These are phyloP conservation scores for Perilla frutescens DNA, from an alignment of 257 asterid genomes.

Conservation along the genomic window DNA sequence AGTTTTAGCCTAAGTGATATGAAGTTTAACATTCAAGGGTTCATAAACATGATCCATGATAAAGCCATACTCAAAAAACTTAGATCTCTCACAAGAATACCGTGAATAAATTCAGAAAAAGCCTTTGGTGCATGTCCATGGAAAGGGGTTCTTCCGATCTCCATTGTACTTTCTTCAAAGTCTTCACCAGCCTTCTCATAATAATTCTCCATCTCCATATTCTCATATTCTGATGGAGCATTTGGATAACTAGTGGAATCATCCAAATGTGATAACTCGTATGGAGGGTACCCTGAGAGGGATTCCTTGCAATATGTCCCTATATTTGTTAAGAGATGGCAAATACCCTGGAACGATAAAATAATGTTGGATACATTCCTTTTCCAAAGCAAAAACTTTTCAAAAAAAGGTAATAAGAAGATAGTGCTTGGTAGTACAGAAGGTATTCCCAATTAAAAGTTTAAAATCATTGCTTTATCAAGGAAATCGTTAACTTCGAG, in stretches of 20 bases:
- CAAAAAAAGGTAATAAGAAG: background rate
- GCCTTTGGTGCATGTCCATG: slow-evolving; percentile 53
- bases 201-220: slow-evolving; percentile 74
- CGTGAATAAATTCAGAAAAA: slow-evolving; percentile 61
- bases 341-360: slow-evolving; percentile 67
- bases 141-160: slow-evolving; percentile 51
- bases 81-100: slow-evolving; percentile 43
- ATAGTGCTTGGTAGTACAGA: background rate
- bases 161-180: slow-evolving; percentile 58
- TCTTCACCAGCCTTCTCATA: slow-evolving; percentile 64
- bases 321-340: slow-evolving; percentile 81
- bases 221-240: slow-evolving; percentile 62
- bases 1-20: slow-evolving; percentile 16
- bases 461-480: background rate
- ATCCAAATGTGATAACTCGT: slow-evolving; percentile 64
- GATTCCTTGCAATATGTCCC: slow-evolving; percentile 74
- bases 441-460: slow-evolving; percentile 1
- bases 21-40: slow-evolving; percentile 12
- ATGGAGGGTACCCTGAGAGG: slow-evolving; percentile 60
- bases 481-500: background rate
- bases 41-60: background rate
- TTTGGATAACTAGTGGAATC: slow-evolving; percentile 54
- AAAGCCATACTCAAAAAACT: slow-evolving; percentile 21
- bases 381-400: slow-evolving; percentile 17
- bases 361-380: slow-evolving; percentile 21